phyloP scores from a whole-genome alignment of 805 yeast species.

The Barnettozyma wickerhamii region DNA sequence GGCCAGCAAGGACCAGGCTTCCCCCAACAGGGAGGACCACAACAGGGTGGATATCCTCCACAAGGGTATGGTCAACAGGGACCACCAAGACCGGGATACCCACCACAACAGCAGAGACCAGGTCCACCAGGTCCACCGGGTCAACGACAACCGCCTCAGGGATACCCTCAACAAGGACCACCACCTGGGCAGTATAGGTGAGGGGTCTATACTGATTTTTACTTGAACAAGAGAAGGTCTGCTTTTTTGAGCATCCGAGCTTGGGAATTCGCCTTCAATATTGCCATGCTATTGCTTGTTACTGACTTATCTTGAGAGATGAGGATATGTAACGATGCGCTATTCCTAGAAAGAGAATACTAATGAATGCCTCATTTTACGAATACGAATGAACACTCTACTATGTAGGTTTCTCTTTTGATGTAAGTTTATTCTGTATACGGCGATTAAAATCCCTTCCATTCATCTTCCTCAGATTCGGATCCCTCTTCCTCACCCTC shows the following conservation, averaged over 20 bases:
- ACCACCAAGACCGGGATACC: background rate
- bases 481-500: conserved; percentile 26
- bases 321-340: too few relatives aligned
- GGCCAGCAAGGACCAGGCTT: background rate
- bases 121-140: conserved; percentile 2
- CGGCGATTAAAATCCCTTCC: conserved; percentile 33
- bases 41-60: background rate
- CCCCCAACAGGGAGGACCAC: conserved; percentile 6
- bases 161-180: background rate
- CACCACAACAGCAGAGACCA: conserved; percentile 1
- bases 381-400: background rate
- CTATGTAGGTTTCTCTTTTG: background rate
- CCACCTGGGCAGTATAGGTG: background rate
- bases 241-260: too few relatives aligned
- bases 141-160: conserved; percentile 1
- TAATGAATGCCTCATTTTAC: too few relatives aligned
- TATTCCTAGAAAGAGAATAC: too few relatives aligned
- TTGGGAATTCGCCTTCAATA: too few relatives aligned
- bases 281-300: too few relatives aligned
- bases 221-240: too few relatives aligned
- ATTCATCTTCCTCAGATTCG: conserved; percentile 30
- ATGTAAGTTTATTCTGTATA: too few relatives aligned
- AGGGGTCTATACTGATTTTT: too few relatives aligned
- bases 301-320: too few relatives aligned
- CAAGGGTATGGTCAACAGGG: background rate